Conservation (phyloP, 805 yeast genomes). For the Candida parachauliodes region DNA sequence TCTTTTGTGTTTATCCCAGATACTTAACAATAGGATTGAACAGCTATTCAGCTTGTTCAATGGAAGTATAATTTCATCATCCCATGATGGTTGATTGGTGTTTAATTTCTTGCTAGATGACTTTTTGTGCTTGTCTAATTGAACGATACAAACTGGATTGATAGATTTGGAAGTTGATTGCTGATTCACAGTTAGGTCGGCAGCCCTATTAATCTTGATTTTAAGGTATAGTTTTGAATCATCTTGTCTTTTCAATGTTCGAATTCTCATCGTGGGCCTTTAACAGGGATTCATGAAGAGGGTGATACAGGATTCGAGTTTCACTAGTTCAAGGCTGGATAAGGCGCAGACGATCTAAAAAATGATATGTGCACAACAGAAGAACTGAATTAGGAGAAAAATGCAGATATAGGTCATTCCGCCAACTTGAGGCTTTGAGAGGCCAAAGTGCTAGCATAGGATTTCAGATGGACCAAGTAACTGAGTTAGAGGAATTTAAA, state of each 20-base stretch:
- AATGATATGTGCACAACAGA: no score
- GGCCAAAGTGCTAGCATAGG: no score
- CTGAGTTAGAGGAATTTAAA: no score
- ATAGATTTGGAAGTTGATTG: slow-evolving; percentile 18
- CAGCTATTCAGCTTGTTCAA: slow-evolving; percentile 25
- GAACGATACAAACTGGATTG: slow-evolving; percentile 36
- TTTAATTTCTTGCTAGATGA: slow-evolving; percentile 28
- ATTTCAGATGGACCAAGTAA: no score
- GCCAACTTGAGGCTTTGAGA: no score
- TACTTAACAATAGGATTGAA: slow-evolving; percentile 28
- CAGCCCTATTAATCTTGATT: slow-evolving; percentile 37
- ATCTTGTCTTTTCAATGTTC: not conserved
- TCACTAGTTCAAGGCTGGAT: no score
- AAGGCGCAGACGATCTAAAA: no score
- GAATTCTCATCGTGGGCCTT: slow-evolving; percentile 5
- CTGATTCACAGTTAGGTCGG: slow-evolving; percentile 22
- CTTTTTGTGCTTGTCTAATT: slow-evolving; percentile 26
- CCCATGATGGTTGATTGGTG: slow-evolving; percentile 41
- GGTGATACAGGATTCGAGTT: no score
- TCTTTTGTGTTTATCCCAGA: slow-evolving; percentile 40
- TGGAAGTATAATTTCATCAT: slow-evolving; percentile 29
- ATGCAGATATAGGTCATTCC: no score
- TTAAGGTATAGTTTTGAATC: slow-evolving; percentile 15
- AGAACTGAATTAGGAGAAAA: no score
- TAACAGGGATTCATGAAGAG: no score